These are phyloP conservation scores for Cystobasidium tubakii DNA, from an alignment of 768 basidiomycete genomes.

Conservation along the genomic window DNA sequence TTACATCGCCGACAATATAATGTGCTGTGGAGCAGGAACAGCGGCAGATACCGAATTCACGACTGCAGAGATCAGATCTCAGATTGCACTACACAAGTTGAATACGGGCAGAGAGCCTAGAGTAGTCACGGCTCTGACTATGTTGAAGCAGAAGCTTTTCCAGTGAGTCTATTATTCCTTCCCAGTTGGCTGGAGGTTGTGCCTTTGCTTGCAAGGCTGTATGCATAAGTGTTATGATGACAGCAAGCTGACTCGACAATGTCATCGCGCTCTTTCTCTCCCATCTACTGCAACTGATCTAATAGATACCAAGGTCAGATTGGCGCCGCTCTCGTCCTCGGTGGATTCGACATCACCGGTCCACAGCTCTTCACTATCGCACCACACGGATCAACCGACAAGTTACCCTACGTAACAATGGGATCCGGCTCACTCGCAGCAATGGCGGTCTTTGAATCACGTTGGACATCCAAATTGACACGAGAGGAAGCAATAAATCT, in stretches of 20 bases:
- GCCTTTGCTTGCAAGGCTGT: neutral
- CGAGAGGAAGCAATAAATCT: slow-evolving; percentile 72
- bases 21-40: slow-evolving; percentile 97
- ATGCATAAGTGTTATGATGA: too few relatives aligned
- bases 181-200: too few relatives aligned
- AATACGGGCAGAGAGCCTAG: slow-evolving; percentile 84
- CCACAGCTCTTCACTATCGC: slow-evolving; percentile 91
- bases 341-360: slow-evolving; percentile 90
- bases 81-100: slow-evolving; percentile 86
- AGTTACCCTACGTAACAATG: slow-evolving; percentile 98
- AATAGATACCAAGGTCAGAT: slow-evolving; percentile 82
- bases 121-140: slow-evolving; percentile 97
- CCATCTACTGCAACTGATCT: neutral
- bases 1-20: slow-evolving; percentile 87
- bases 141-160: slow-evolving; percentile 94
- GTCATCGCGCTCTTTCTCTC: too few relatives aligned
- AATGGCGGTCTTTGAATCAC: slow-evolving; percentile 92
- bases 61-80: slow-evolving; percentile 85
- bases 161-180: slow-evolving; percentile 60
- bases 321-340: slow-evolving; percentile 91
- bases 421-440: slow-evolving; percentile 92
- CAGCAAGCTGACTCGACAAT: neutral
- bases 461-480: slow-evolving; percentile 80
- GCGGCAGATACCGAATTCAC: slow-evolving; percentile 97
- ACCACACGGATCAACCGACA: slow-evolving; percentile 96